Percentiles rank a stretch among this genome's conserved stretches.
Evolutionary conservation across 768 basidiomycete genomes (phyloP).

Genomic region (Tubosaeta sp.): DNA sequence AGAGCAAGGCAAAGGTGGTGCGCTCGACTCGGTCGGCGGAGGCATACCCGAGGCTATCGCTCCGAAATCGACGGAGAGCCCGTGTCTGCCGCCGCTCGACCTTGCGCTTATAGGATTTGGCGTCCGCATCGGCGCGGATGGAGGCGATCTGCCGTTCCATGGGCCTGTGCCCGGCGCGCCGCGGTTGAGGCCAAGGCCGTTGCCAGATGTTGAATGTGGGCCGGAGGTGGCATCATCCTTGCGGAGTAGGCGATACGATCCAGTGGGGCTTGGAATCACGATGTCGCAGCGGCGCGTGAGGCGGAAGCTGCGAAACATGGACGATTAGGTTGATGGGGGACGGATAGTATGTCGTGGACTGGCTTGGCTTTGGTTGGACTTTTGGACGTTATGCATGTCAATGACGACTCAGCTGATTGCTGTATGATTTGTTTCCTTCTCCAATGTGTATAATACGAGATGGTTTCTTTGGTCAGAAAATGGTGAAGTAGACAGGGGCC

Average conservation of each 20-base stretch:
- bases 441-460: too few relatives aligned
- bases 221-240: background rate
- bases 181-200: constrained; percentile 10
- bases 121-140: background rate
- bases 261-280: background rate
- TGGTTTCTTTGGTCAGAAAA: too few relatives aligned
- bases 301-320: background rate
- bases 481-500: too few relatives aligned
- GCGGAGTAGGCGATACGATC: background rate
- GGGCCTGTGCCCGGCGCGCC: constrained; percentile 21
- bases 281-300: background rate
- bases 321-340: background rate
- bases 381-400: too few relatives aligned
- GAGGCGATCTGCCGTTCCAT: background rate
- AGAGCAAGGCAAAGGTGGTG: background rate
- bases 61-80: background rate
- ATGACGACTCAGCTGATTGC: too few relatives aligned
- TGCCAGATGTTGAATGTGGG: constrained; percentile 16
- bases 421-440: too few relatives aligned
- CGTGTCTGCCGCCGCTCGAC: constrained; percentile 2
- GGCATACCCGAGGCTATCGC: constrained; percentile 1
- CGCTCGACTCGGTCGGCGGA: background rate
- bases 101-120: too few relatives aligned
- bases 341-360: background rate
- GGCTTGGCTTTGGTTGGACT: background rate